Evolutionary conservation across 768 basidiomycete species (phyloP), one percentile per base, ranked within the genome.

Genomic region (Phanerochaete carnosa): DNA sequence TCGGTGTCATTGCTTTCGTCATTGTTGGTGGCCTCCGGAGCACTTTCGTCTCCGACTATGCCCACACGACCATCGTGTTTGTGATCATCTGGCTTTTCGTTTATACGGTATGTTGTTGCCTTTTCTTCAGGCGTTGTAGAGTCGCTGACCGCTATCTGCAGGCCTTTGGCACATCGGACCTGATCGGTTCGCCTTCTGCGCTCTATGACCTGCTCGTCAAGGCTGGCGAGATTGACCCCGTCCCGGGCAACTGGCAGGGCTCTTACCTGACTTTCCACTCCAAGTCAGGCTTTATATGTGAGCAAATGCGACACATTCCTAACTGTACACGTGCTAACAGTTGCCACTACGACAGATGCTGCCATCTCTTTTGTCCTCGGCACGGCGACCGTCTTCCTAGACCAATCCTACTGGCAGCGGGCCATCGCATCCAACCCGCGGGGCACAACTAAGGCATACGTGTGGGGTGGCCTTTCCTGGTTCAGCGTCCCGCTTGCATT

Each of bases 221-320:
- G 30, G 84, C 84, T 2, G 77, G 75, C 1, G 57, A 69, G 2
- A 74, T 77, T n/a, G 68, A 70, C 0, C 83, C 84, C 0, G 82
- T 85, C 0, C 61, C 60, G 0, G 83, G 84, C 8, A 85, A 83
- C 62, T 63, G 75, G 45, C 72, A 76, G 16, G 82, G 84, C 5
- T 81, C 80, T 55, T 85, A 84, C 63, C 60, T 84, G 33, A 85
- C 84, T 0, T 80, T 86, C 79, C 82, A 82, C 63, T 82, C 81
- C 16, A 72, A 72, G 49, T 62, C 67, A n/a, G 70, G 68, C 0
- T 45, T 72, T 32, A 29, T 55, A 8, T 55, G 54, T 55, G 15
- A 25, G 54, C 16, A n/a, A n/a, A n/a, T n/a, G n/a, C n/a, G n/a
- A 22, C 28, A 3, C n/a, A 15, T 39, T 55, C 33, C 9, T 23